A percentile compares a stretch with the other conserved stretches of the same genome.
Conservation (phyloP, 2,329 filamentous ascomycete species). For the Epichloe hybrida region DNA sequence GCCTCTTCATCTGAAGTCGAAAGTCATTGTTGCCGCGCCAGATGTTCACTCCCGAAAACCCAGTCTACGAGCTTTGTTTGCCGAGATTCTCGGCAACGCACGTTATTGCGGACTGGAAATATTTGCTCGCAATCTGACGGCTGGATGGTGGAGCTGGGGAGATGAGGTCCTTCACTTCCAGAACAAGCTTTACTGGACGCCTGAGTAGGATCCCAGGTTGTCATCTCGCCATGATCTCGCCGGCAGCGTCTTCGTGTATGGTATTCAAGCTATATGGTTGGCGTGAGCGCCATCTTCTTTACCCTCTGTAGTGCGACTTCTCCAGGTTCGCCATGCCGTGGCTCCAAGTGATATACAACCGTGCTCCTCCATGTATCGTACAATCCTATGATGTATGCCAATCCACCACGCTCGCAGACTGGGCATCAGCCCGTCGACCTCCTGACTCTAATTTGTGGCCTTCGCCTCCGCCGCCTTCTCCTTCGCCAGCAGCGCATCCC, state of each 20-base stretch:
- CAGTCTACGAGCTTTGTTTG: conserved; percentile 49
- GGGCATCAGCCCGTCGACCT: too few species aligned
- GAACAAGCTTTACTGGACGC: conserved; percentile 35
- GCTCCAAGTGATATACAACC: conserved; percentile 18
- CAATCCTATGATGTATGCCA: conserved; percentile 1
- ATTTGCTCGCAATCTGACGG: conserved; percentile 61
- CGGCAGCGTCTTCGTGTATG: too few species aligned
- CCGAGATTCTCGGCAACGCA: conserved; percentile 32
- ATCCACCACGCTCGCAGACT: too few species aligned
- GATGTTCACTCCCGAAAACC: conserved; percentile 72
- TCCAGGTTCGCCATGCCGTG: not conserved
- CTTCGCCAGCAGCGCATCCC: conserved; percentile 22
- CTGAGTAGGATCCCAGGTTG: not conserved
- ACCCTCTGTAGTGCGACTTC: not conserved
- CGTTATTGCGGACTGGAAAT: conserved; percentile 54
- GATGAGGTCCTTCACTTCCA: conserved; percentile 62
- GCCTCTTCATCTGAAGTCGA: conserved; percentile 19
- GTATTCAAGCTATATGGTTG: too few species aligned
- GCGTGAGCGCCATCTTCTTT: not conserved
- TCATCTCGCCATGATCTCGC: not conserved
- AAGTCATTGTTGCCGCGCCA: conserved; percentile 55
- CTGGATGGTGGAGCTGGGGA: conserved; percentile 70
- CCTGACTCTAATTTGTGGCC: conserved; percentile 6
- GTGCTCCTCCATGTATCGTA: conserved; percentile 16
- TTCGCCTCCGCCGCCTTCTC: conserved; percentile 11